Percentiles rank a stretch among this genome's conserved stretches.
Conservation (phyloP, 768 basidiomycete genomes). For the Rhodotorula paludigena region DNA sequence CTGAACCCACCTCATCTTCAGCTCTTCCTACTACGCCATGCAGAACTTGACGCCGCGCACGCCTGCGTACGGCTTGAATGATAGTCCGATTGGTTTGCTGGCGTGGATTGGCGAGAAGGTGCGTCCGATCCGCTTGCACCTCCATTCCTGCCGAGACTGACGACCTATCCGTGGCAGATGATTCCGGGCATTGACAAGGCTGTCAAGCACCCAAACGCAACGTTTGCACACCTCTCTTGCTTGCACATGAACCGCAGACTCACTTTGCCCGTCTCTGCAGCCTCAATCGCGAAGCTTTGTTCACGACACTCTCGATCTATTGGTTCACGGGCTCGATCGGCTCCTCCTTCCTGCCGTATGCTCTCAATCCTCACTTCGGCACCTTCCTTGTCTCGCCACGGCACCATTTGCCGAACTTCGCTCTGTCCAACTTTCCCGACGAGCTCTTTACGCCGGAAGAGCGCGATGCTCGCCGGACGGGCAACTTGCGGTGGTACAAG, state of each 20-base stretch:
- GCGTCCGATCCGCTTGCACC: no score
- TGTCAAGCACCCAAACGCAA: constrained; percentile 3
- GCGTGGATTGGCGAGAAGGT: constrained; percentile 42
- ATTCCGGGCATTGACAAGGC: constrained; percentile 3
- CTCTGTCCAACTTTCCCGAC: constrained; percentile 10
- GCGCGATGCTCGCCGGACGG: not conserved
- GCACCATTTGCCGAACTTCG: constrained; percentile 22
- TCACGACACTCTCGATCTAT: constrained; percentile 18
- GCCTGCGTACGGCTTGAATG: constrained; percentile 25
- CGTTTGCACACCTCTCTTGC: not conserved
- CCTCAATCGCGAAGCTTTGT: constrained; percentile 3
- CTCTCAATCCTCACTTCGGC: constrained; percentile 28
- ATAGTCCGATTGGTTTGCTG: constrained; percentile 35
- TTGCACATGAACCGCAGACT: not conserved
- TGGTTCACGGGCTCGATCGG: constrained; percentile 32
- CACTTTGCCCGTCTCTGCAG: not conserved
- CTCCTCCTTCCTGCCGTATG: constrained; percentile 28
- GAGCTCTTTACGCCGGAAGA: constrained; percentile 18
- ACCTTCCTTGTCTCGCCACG: constrained; percentile 14
- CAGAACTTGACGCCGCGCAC: constrained; percentile 25
- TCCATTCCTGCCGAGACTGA: no score
- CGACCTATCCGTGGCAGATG: constrained; percentile 8
- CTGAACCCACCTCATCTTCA: no score
- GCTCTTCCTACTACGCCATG: constrained; percentile 16
- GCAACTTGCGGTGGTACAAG: constrained; percentile 14